Percentiles rank a stretch among this genome's conserved stretches.
These are phyloP conservation scores for Nakazawaea ernobii DNA, from an alignment of 805 yeast species.

Conservation along the genomic window DNA sequence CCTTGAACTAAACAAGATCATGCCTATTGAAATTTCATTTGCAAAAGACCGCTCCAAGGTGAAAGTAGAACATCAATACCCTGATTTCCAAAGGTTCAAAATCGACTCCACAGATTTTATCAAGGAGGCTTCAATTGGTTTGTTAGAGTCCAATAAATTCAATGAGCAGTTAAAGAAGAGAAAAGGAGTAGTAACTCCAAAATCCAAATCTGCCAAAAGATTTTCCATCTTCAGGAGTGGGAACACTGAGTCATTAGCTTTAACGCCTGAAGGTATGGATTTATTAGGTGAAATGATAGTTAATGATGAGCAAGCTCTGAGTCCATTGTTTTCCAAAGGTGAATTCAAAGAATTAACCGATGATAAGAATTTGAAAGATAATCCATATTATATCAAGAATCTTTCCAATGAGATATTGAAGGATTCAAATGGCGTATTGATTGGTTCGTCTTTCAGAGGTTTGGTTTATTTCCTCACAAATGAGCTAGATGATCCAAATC, in stretches of 20 bases:
- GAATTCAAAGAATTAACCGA: constrained; percentile 1
- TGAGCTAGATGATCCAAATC: constrained; percentile 52
- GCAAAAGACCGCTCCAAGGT: not conserved
- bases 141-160: constrained; percentile 35
- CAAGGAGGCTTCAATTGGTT: constrained; percentile 53
- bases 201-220: constrained; percentile 30
- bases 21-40: not conserved
- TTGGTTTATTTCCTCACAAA: constrained; percentile 62
- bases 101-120: constrained; percentile 59
- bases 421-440: constrained; percentile 43
- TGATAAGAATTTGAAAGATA: constrained; percentile 6
- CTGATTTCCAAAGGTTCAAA: constrained; percentile 54
- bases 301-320: constrained; percentile 18
- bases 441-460: constrained; percentile 71
- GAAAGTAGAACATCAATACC: constrained; percentile 30
- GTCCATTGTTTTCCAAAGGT: constrained; percentile 12
- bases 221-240: constrained; percentile 49
- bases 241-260: constrained; percentile 39
- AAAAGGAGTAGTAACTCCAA: constrained; percentile 15
- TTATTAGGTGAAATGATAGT: constrained; percentile 27
- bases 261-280: constrained; percentile 44
- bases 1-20: constrained; percentile 3
- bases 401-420: constrained; percentile 39
- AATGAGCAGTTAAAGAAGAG: constrained; percentile 21
- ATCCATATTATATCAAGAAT: constrained; percentile 9